Conservation (phyloP, 441 rosid genomes). For the Arabidopsis lyrata region DNA sequence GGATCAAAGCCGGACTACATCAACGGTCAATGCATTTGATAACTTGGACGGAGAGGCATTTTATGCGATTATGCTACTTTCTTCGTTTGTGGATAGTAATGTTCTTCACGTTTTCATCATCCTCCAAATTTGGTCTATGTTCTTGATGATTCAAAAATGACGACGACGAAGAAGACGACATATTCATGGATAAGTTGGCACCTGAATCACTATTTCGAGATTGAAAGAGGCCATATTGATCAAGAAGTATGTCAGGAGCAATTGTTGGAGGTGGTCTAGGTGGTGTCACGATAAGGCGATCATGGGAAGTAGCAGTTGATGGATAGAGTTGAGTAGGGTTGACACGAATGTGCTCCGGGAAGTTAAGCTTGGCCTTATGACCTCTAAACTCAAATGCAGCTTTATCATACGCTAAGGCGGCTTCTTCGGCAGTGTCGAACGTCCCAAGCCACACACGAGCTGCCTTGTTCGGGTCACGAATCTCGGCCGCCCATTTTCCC, state of each 20-base stretch:
- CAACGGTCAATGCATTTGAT: conserved; percentile 1
- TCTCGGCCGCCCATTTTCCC: conserved; percentile 49
- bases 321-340: conserved; percentile 23
- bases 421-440: conserved; percentile 44
- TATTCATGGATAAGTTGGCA: conserved; percentile 22
- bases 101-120: conserved; percentile 25
- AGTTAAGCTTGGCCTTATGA: conserved; percentile 46
- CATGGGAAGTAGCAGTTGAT: conserved; percentile 19
- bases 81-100: conserved; percentile 38
- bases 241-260: conserved; percentile 46
- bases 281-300: neutral
- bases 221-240: conserved; percentile 38
- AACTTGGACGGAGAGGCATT: neutral
- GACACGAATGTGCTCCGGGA: conserved; percentile 38
- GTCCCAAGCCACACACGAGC: conserved; percentile 48
- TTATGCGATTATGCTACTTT: conserved; percentile 22
- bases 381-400: conserved; percentile 47
- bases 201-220: neutral
- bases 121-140: conserved; percentile 14
- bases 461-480: conserved; percentile 44
- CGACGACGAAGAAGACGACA: conserved; percentile 37
- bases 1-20: neutral
- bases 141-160: conserved; percentile 18
- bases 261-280: conserved; percentile 19
- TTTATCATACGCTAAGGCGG: conserved; percentile 46